Conservation (phyloP, 1,139 yeast genomes). For the Lodderomyces theae region DNA sequence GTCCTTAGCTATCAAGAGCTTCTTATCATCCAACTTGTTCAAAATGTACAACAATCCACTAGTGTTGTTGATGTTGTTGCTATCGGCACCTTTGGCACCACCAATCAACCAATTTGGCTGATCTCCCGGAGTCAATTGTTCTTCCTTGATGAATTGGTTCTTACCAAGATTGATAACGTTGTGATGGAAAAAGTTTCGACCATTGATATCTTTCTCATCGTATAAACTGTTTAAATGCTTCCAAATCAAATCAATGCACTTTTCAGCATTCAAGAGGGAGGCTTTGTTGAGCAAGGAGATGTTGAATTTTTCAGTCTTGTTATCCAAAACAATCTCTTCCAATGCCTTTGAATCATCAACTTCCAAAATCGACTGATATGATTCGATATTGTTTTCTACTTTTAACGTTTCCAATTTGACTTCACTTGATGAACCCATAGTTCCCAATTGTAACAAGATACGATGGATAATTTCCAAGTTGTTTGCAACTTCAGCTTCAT, state of each 20-base stretch:
- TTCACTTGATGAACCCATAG: conserved; percentile 21
- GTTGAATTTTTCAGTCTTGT: conserved; percentile 39
- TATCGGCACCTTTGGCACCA: conserved; percentile 59
- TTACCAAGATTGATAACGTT: conserved; percentile 77
- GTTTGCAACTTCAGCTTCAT: conserved; percentile 55
- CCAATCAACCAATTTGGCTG: conserved; percentile 26
- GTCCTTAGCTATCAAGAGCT: conserved; percentile 67
- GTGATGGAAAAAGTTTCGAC: conserved; percentile 83
- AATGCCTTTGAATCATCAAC: conserved; percentile 46
- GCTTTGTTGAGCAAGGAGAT: conserved; percentile 64
- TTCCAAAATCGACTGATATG: conserved; percentile 30
- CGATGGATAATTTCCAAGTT: conserved; percentile 56
- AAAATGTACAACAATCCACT: conserved; percentile 25
- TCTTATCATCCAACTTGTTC: conserved; percentile 25
- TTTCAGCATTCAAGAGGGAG: conserved; percentile 47
- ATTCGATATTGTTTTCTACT: conserved; percentile 5
- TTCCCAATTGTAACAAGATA: conserved; percentile 40
- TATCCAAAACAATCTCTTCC: conserved; percentile 18
- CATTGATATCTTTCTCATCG: conserved; percentile 74
- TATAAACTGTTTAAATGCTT: conserved; percentile 22
- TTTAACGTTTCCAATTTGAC: conserved; percentile 8
- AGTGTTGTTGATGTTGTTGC: conserved; percentile 29
- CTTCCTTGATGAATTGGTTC: conserved; percentile 27
- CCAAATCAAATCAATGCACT: conserved; percentile 58
- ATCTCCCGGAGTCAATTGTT: conserved; percentile 36